phyloP scores from a whole-genome alignment of 495 filamentous ascomycete genomes.

The Rhypophila decipiens region DNA sequence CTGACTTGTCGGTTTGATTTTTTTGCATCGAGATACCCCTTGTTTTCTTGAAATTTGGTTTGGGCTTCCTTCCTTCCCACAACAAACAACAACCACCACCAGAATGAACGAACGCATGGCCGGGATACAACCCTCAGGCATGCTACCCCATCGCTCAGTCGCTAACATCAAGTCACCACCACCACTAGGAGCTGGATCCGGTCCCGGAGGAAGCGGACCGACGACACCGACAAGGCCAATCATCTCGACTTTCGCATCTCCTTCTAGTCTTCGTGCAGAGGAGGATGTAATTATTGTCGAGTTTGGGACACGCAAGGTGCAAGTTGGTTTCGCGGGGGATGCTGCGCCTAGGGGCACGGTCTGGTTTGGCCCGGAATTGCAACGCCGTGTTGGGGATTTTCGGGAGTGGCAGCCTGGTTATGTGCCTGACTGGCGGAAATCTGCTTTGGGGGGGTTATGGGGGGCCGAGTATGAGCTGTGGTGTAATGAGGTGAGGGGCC shows the following conservation, averaged over 20 bases:
- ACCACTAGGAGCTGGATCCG: constrained; percentile 1
- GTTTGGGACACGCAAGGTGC: constrained; percentile 70
- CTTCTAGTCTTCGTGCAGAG: constrained; percentile 67
- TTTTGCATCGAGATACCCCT: too few relatives aligned
- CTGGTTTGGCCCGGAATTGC: constrained; percentile 63
- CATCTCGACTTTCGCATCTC: constrained; percentile 62
- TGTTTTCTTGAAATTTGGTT: not conserved
- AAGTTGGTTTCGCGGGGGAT: constrained; percentile 82
- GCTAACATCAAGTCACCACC: constrained; percentile 42
- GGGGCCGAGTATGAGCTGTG: constrained; percentile 72
- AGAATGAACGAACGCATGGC: too few relatives aligned
- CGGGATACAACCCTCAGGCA: constrained; percentile 21
- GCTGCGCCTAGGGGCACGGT: constrained; percentile 63
- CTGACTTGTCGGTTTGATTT: too few relatives aligned
- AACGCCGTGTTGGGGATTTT: constrained; percentile 77
- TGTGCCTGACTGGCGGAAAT: constrained; percentile 37
- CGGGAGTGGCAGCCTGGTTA: constrained; percentile 58
- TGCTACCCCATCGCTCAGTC: constrained; percentile 43
- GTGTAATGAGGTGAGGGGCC: constrained; percentile 61
- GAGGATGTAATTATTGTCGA: constrained; percentile 83
- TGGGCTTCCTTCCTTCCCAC: not conserved
- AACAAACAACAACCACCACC: too few relatives aligned
- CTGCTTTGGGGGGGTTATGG: constrained; percentile 51
- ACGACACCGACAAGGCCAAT: constrained; percentile 57
- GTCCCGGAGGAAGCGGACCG: constrained; percentile 31